Base-by-base conservation (phyloP, 768 basidiomycete species). In the Coprinopsis cinerea region DNA sequence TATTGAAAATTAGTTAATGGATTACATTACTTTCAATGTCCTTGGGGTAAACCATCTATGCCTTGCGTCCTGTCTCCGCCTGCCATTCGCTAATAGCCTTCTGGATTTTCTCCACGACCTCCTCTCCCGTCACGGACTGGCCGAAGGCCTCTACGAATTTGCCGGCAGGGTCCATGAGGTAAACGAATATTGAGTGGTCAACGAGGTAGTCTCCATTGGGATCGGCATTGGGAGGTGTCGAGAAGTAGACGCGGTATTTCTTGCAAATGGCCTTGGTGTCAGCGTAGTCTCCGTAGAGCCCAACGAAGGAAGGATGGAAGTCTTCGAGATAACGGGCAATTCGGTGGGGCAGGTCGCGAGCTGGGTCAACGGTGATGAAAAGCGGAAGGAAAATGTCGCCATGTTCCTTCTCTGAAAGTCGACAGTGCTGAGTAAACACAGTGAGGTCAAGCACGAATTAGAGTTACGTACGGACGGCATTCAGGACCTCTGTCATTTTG, bases 181-280 rank as follows among this genome's bases (percentile, higher is more conserved):
- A 99, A 57, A 99, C 89, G 68, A 92, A 97, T 64, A 96, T 95
- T 35, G 89, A 92, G 65, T 89, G 87, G 68, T 98, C 96, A 27
- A 99, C 96, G 37, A 99, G 81, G 64, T 98, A 99, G 71, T 99
- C 96, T 44, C 92, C 94, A 7, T 77, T 81, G 14, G 86, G 80
- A 59, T 91, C 85, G 1, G 92, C 88, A 59, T 88, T 71, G 9
- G 91, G 91, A 1, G 90, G 90, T 3, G 95, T 97, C 4, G 92
- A 96, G 74, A 99, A 99, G 68, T 99, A 99, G 35, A 99, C 96
- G 34, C 96, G 87, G 66, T 95, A 99, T 23, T 88, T 83, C 66
- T 92, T 95, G 77, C 95, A 98, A 20, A 85, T 80, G 23, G 83
- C 75, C 66, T 98, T 98, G 55, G 85, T 85, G 15, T 81, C 75